phyloP scores from a whole-genome alignment of 2,329 filamentous ascomycete species.

The Neonectria magnoliae region DNA sequence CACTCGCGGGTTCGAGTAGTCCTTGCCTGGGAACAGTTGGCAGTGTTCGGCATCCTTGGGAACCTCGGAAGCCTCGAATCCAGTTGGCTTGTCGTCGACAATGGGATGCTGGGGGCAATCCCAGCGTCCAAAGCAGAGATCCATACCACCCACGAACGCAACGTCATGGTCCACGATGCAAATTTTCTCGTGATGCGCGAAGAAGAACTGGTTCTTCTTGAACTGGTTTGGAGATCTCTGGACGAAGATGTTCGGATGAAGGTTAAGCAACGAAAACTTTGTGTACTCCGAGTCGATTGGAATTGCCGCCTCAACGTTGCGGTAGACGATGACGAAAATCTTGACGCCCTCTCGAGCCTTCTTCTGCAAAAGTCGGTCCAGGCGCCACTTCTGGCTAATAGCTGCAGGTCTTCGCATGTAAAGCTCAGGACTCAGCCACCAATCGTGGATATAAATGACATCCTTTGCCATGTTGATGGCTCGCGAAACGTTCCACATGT shows the following conservation, averaged over 20 bases:
- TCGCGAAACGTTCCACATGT: conserved; percentile 99
- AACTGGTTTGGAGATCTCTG: conserved; percentile 97
- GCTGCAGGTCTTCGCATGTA: conserved; percentile 94
- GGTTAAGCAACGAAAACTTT: conserved; percentile 92
- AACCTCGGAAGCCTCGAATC: conserved; percentile 80
- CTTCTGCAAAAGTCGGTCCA: conserved; percentile 90
- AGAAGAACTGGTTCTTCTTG: conserved; percentile 99
- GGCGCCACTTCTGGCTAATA: conserved; percentile 97
- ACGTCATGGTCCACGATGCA: conserved; percentile 96
- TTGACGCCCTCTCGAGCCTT: conserved; percentile 97
- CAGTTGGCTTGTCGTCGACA: conserved; percentile 92
- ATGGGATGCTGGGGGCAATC: conserved; percentile 93
- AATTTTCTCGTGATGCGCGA: conserved; percentile 98
- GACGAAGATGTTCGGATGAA: conserved; percentile 96
- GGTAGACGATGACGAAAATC: conserved; percentile 96
- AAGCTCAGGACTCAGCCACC: conserved; percentile 97
- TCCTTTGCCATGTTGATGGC: conserved; percentile 97
- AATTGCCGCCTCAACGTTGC: conserved; percentile 96
- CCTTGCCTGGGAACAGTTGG: conserved; percentile 96
- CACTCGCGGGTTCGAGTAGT: conserved; percentile 96
- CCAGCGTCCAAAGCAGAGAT: conserved; percentile 97
- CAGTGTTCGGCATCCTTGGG: conserved; percentile 94
- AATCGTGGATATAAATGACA: conserved; percentile 98
- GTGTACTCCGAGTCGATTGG: conserved; percentile 99
- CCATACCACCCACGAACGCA: conserved; percentile 94